Percentiles rank a stretch among this genome's conserved stretches.
Conservation (phyloP, 306 rosid species). For the Quercus wislizeni region DNA sequence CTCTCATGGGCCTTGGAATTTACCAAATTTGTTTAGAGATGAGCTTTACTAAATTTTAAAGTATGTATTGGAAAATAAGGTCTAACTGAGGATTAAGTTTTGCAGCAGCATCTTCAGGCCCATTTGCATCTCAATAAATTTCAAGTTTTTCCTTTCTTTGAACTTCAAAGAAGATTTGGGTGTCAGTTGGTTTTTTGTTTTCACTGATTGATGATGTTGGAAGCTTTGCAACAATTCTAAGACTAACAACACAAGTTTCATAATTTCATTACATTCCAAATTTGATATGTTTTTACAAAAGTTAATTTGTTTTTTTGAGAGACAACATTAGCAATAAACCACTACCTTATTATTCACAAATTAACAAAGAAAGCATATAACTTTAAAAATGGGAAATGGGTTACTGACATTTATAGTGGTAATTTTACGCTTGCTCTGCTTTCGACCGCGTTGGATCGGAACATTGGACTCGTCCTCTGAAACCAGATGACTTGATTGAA, state of each 20-base stretch:
- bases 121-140: slow-evolving; percentile 47
- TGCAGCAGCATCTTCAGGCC: slow-evolving; percentile 58
- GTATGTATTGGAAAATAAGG: too few relatives aligned
- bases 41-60: too few relatives aligned
- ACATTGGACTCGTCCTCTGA: slow-evolving; percentile 66
- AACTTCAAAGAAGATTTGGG: slow-evolving; percentile 37
- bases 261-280: too few relatives aligned
- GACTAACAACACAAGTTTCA: too few relatives aligned
- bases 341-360: background rate
- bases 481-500: slow-evolving; percentile 3
- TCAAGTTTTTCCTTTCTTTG: slow-evolving; percentile 34
- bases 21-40: too few relatives aligned
- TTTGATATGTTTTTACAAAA: too few relatives aligned
- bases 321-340: background rate
- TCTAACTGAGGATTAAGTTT: slow-evolving; percentile 23
- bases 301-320: too few relatives aligned
- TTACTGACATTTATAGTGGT: slow-evolving; percentile 45
- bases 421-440: slow-evolving; percentile 45
- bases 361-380: too few relatives aligned
- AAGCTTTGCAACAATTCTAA: slow-evolving; percentile 55
- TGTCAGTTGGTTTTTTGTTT: background rate
- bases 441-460: slow-evolving; percentile 34
- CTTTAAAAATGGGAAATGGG: too few relatives aligned
- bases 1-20: too few relatives aligned
- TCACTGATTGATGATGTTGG: slow-evolving; percentile 46